Conservation (phyloP, 768 basidiomycete genomes). For the Cystobasidium onofrii region DNA sequence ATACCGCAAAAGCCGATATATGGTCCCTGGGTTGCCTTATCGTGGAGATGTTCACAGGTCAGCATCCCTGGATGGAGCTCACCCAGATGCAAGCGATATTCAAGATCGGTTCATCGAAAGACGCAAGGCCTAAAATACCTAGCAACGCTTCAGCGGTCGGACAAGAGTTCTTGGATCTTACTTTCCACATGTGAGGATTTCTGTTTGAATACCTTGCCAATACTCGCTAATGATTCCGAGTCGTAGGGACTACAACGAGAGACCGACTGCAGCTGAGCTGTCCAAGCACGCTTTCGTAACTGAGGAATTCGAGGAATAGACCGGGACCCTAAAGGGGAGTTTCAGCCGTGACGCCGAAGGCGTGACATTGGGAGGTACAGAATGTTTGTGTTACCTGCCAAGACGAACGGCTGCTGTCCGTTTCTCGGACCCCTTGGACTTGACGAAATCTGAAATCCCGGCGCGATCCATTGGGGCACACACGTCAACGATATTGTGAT, state of each 20-base stretch:
- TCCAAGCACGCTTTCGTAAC: constrained; percentile 46
- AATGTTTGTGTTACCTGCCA: no score
- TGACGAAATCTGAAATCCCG: no score
- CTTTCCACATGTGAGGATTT: constrained; percentile 49
- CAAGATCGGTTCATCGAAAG: constrained; percentile 78
- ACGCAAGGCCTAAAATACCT: constrained; percentile 73
- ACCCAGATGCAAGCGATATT: constrained; percentile 99
- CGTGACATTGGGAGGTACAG: no score
- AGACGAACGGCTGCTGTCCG: no score
- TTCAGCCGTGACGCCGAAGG: no score
- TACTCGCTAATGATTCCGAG: neutral
- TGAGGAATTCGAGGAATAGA: constrained; percentile 19
- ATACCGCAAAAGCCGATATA: constrained; percentile 94
- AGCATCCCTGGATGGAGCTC: constrained; percentile 88
- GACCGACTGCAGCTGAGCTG: constrained; percentile 46
- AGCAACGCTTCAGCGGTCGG: constrained; percentile 84
- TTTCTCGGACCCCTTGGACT: no score
- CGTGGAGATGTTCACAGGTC: constrained; percentile 96
- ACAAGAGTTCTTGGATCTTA: constrained; percentile 71
- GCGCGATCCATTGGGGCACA: no score
- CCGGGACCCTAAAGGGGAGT: no score
- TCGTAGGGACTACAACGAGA: constrained; percentile 44
- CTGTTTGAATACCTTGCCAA: neutral
- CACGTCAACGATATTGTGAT: no score
- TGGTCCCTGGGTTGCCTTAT: constrained; percentile 94